Percentiles rank a stretch among this genome's conserved stretches.
These are phyloP conservation scores for Calvatia gigantea DNA, from an alignment of 768 basidiomycete species.

Conservation along the genomic window DNA sequence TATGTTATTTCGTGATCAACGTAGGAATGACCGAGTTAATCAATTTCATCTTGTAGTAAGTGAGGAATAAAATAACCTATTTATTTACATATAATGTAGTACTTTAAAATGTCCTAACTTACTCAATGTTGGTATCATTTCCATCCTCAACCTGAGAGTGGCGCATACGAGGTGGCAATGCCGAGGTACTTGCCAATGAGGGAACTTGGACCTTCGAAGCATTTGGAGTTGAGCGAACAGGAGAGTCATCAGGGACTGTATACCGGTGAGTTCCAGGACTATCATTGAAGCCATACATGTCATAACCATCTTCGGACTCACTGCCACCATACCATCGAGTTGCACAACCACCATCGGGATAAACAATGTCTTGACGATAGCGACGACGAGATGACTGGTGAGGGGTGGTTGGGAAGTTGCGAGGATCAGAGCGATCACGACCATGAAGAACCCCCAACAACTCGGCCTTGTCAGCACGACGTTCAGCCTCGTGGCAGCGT, in stretches of 20 bases:
- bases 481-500: neutral
- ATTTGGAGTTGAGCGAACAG: neutral
- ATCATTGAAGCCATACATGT: neutral
- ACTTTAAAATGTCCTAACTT: too few species aligned
- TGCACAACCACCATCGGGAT: neutral
- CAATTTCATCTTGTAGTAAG: neutral
- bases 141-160: too few species aligned
- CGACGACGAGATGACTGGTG: neutral
- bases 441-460: neutral
- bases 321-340: neutral
- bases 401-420: neutral
- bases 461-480: neutral
- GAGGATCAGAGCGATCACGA: neutral
- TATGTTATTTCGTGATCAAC: neutral
- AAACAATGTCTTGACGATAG: neutral
- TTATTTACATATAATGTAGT: neutral
- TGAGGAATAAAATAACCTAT: neutral
- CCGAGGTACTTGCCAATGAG: too few species aligned
- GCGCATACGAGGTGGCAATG: too few species aligned
- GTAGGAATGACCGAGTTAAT: neutral
- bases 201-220: neutral
- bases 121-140: too few species aligned
- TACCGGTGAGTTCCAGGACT: neutral
- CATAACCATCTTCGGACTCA: neutral
- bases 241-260: neutral